A percentile compares a stretch with the other conserved stretches of the same genome.
Evolutionary conservation across 1,139 yeast genomes (phyloP).

Genomic region (Yamadazyma spencermartinsiae): DNA sequence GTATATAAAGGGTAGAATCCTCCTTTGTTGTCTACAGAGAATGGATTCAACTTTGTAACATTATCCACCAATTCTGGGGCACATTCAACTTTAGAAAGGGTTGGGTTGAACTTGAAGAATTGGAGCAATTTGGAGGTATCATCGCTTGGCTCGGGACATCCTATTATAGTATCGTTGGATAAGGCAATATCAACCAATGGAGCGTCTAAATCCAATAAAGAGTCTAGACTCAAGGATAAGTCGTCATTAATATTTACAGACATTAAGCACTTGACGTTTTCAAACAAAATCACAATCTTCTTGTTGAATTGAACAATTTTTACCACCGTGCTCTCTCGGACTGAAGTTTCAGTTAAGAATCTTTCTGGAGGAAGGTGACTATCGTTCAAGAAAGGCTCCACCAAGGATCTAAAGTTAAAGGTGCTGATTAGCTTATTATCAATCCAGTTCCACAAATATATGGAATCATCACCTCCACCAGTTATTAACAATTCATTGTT

Average conservation of each 20-base stretch:
- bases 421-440: slow-evolving; percentile 46
- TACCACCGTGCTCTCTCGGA: slow-evolving; percentile 55
- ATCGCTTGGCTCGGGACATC: slow-evolving; percentile 48
- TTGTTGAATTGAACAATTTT: slow-evolving; percentile 39
- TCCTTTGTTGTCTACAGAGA: slow-evolving; percentile 35
- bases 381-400: slow-evolving; percentile 52
- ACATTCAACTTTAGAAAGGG: slow-evolving; percentile 7
- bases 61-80: slow-evolving; percentile 15
- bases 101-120: slow-evolving; percentile 19
- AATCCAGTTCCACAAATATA: slow-evolving; percentile 82
- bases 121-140: slow-evolving; percentile 27
- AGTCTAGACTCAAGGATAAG: slow-evolving; percentile 22
- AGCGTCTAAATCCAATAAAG: slow-evolving; percentile 24
- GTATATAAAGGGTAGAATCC: slow-evolving; percentile 67
- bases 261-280: slow-evolving; percentile 55
- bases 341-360: slow-evolving; percentile 56
- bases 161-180: slow-evolving; percentile 31
- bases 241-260: slow-evolving; percentile 36
- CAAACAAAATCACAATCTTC: slow-evolving; percentile 49
- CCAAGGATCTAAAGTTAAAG: slow-evolving; percentile 49
- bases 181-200: slow-evolving; percentile 30
- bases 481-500: slow-evolving; percentile 53
- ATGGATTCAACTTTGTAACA: slow-evolving; percentile 23
- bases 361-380: slow-evolving; percentile 68
- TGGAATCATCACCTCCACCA: slow-evolving; percentile 86